Evolutionary conservation across 139 green algal genomes (phyloP), one percentile per base, ranked within the genome.

Genomic region (Picochlorum sp.): DNA sequence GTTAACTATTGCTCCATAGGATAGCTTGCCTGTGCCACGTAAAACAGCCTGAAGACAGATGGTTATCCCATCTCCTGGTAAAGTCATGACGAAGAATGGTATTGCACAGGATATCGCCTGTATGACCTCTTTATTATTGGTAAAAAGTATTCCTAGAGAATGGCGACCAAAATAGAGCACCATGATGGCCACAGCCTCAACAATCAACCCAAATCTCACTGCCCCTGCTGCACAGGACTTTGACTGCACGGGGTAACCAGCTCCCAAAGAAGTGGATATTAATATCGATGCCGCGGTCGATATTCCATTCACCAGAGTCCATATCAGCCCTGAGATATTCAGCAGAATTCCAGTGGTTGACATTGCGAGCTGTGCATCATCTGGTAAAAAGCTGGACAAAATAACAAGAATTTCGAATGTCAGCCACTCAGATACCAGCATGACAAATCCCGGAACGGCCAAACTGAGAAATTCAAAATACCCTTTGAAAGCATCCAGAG

Each of bases 151-250:
- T 18, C 29, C 50, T 16, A 56, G 18, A 12, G 8, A 22, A 37
- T 56, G n/a, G n/a, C 50, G 50, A 35, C 29, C 13, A 16, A 56
- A 56, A 9, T 36, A n/a, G 20, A 56, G 2, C 30, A 37, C 9
- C 29, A 56, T 18, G 20, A n/a, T n/a, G 7, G 50, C 20, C 18
- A 16, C 20, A 12, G 28, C 50, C 20, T 56, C 50, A 22, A 56
- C n/a, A 6, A 56, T 47, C 16, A 56, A 37, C 12, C 50, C 50
- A 37, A 56, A 56, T n/a, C 50, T 47, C 18, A 37, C 50, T 56
- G 50, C 50, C 9, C 18, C 20, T 16, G 20, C 2, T 9, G 50
- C 29, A 35, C n/a, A 35, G 50, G 50, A 16, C 20, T 18, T 35
- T n/a, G 50, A 16, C n/a, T 47, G 18, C 20, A 16, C 12, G 9